Conservation (phyloP, 208 protist genomes). For the Leishmania turanica region DNA sequence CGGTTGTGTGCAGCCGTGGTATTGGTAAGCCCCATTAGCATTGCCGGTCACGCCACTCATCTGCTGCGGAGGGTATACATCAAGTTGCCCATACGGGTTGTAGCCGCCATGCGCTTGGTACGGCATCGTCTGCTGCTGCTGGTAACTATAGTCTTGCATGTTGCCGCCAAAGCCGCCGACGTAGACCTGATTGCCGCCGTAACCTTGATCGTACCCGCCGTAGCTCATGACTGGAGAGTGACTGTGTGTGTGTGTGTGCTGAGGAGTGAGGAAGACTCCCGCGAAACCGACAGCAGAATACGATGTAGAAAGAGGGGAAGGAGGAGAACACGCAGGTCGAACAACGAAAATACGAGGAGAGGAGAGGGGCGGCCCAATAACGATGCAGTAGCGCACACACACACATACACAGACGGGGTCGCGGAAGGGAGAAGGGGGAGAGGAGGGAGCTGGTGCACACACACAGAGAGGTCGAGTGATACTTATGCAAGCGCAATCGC, state of each 20-base stretch:
- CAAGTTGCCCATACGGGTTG: constrained; percentile 17
- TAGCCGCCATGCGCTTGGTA: constrained; percentile 12
- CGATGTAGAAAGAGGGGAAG: neutral
- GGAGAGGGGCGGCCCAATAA: neutral
- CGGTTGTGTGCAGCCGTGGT: constrained; percentile 4
- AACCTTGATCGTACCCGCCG: constrained; percentile 24
- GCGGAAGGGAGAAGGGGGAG: constrained; percentile 1
- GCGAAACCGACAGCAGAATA: neutral
- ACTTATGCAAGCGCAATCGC: neutral
- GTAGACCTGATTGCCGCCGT: constrained; percentile 20
- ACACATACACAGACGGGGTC: neutral
- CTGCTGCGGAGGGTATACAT: constrained; percentile 18
- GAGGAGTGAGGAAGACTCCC: neutral
- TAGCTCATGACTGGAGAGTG: constrained; percentile 23
- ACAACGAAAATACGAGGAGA: neutral
- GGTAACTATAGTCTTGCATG: constrained; percentile 17
- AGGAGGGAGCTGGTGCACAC: neutral
- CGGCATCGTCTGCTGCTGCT: constrained; percentile 11
- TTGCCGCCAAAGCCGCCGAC: neutral
- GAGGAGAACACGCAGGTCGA: neutral
- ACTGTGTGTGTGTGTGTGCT: neutral
- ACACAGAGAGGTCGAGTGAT: neutral
- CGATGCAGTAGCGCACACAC: neutral
- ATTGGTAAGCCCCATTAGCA: neutral
- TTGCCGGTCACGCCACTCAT: constrained; percentile 11